Percentiles rank a stretch among this genome's conserved stretches.
Evolutionary conservation across 345 rosid species (phyloP).

Genomic region (Trapa bicornis): DNA sequence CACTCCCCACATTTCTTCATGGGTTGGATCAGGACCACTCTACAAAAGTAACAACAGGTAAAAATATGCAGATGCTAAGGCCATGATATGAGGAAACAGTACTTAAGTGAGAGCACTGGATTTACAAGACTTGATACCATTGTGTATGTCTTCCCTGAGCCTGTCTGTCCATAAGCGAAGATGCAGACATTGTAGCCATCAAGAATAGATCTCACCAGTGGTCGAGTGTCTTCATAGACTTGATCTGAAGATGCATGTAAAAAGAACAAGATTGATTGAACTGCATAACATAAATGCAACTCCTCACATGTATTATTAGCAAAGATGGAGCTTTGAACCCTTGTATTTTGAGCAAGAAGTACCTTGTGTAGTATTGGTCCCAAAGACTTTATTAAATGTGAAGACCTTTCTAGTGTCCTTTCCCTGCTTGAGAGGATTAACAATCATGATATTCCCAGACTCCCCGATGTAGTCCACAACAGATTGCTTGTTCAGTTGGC

Average conservation of each 20-base stretch:
- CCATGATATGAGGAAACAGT: background rate
- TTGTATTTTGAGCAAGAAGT: background rate
- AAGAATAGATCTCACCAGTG: slow-evolving; percentile 71
- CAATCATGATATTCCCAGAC: slow-evolving; percentile 87
- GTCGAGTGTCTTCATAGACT: slow-evolving; percentile 71
- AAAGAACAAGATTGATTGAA: background rate
- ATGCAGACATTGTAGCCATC: slow-evolving; percentile 96
- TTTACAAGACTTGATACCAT: slow-evolving; percentile 39
- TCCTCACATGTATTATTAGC: no score
- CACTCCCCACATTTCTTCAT: slow-evolving; percentile 84
- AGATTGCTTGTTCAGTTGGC: slow-evolving; percentile 47
- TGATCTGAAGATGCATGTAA: slow-evolving; percentile 36
- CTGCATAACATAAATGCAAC: background rate
- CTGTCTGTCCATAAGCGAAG: slow-evolving; percentile 98
- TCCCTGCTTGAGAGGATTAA: slow-evolving; percentile 73
- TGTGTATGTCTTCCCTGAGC: slow-evolving; percentile 96
- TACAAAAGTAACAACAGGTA: slow-evolving; percentile 13
- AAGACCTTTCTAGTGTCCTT: slow-evolving; percentile 83
- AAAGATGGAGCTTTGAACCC: background rate
- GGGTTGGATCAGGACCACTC: slow-evolving; percentile 86
- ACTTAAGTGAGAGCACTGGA: background rate
- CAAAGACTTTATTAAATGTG: slow-evolving; percentile 79
- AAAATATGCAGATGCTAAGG: background rate
- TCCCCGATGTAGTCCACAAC: slow-evolving; percentile 88
- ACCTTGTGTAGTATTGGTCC: slow-evolving; percentile 72